phyloP scores from a whole-genome alignment of 371 early-diverging fungal species.

The Choanephora cucurbitarum region DNA sequence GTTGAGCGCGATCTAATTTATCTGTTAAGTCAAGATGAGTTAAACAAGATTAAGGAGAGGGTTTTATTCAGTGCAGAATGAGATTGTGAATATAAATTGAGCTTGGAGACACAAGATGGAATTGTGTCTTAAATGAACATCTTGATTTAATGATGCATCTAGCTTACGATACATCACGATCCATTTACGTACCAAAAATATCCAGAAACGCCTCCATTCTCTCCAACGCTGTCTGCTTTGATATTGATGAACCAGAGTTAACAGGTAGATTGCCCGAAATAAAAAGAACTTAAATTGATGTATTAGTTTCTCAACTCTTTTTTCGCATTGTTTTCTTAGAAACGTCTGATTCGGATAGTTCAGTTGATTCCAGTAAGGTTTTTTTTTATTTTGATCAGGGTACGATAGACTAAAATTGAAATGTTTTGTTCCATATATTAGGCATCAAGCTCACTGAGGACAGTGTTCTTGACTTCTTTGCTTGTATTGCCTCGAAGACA shows the following conservation, averaged over 20 bases:
- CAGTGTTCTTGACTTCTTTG: conserved; percentile 3
- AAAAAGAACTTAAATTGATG: not conserved
- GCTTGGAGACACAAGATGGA: too few species aligned
- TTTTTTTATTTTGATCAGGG: conserved; percentile 1
- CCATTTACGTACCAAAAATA: too few species aligned
- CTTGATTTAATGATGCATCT: too few species aligned
- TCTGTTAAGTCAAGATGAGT: too few species aligned
- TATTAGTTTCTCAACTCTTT: conserved; percentile 6
- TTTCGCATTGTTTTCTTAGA: not conserved
- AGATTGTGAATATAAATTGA: too few species aligned
- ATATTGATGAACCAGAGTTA: conserved; percentile 3
- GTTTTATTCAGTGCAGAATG: too few species aligned
- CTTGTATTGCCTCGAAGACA: not conserved
- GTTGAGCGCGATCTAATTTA: conserved; percentile 1
- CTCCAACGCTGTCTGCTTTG: not conserved
- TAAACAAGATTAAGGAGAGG: too few species aligned
- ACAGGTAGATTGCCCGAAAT: conserved; percentile 2
- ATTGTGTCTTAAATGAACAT: too few species aligned
- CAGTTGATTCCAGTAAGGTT: conserved; percentile 3
- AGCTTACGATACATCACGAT: too few species aligned
- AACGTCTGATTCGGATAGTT: not conserved
- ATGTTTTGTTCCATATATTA: conserved; percentile 3
- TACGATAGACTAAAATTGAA: conserved; percentile 1
- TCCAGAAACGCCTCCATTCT: too few species aligned
- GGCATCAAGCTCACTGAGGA: not conserved